Conservation (phyloP, 805 yeast genomes). For the Hanseniaspora meyeri region DNA sequence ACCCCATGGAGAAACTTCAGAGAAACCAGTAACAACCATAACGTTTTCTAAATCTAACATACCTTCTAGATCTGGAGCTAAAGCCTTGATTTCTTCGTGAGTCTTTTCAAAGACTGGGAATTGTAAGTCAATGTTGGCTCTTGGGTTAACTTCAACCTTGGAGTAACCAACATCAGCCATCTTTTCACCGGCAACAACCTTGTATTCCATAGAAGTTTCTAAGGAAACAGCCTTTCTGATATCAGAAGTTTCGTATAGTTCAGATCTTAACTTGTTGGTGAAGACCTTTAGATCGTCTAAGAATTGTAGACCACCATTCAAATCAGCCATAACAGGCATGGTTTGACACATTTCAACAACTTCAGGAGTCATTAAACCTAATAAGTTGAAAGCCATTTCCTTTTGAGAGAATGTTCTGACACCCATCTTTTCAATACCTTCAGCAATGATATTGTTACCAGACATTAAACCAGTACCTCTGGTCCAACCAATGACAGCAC, state of each 20-base stretch:
- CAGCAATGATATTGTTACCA: constrained; percentile 93
- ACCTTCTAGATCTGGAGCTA: constrained; percentile 71
- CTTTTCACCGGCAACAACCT: constrained; percentile 66
- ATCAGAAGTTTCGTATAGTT: constrained; percentile 65
- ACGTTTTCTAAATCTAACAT: constrained; percentile 84
- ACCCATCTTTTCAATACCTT: constrained; percentile 89
- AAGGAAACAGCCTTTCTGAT: constrained; percentile 89
- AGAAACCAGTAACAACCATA: constrained; percentile 91
- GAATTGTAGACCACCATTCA: constrained; percentile 96
- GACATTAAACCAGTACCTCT: constrained; percentile 99
- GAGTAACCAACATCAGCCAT: constrained; percentile 76
- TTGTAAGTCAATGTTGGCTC: constrained; percentile 85
- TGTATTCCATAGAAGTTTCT: constrained; percentile 77
- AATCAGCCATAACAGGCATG: constrained; percentile 92
- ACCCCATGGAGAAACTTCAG: constrained; percentile 99
- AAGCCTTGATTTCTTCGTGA: constrained; percentile 55
- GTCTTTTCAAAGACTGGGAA: constrained; percentile 75
- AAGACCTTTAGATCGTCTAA: constrained; percentile 82
- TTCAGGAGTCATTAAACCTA: constrained; percentile 84
- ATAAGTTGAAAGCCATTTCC: constrained; percentile 97
- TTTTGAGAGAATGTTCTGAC: constrained; percentile 97
- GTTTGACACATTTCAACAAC: constrained; percentile 79
- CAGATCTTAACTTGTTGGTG: constrained; percentile 67
- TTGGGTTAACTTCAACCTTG: constrained; percentile 70
- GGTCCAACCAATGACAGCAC: constrained; percentile 99